Base-by-base conservation (phyloP, 164 flowering plant species). In the Aristolochia fimbriata region DNA sequence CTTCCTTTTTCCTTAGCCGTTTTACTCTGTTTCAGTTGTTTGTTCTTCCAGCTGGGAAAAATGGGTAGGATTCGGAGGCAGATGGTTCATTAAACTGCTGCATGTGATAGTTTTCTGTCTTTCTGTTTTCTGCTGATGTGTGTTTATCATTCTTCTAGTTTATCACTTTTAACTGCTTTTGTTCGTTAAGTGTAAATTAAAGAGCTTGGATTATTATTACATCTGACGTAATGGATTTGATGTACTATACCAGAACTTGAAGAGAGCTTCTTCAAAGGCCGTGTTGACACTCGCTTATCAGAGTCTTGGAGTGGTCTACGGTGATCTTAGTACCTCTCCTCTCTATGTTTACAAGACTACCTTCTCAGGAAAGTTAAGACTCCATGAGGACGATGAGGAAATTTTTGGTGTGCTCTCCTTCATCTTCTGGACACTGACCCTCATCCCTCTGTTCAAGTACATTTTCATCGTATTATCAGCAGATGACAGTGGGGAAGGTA, bases 401-500 rank as follows among this genome's bases (percentile, higher is more conserved):
- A 71, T 87, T 46, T 80, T 57, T 63, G 94, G 90, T 25, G 88
- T 83, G 25, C 79, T 84, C 60, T 84, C 90, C 17, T 77, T 87
- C 45, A 83, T 87, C 60, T 83, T 87, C 61, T 87, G 90, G 90
- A 87, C 85, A 15, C 60, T 84, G 45, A 83, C 90, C 45, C 72
- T 82, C 43, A 67, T 84, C 41, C 79, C 94, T 62, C 80, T 87
- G 31, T 63, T 78, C 74, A 87, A 87, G 64, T 87, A 87, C 62
- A 56, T 84, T 62, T 73, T 83, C 73, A 65, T 87, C 55, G 84
- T 87, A 55, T 57, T 87, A 67, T 73, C 77, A 33, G 90, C 94
- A 16, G 77, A 84, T 65, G 94, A 87, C 67, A 80, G 83, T 72
- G 94, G 94, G n/a, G 90, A 87, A 81, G 90, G 94, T 87, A 77